These are phyloP conservation scores for Arthroderma sp. DNA, from an alignment of 2,329 filamentous ascomycete genomes.

Conservation along the genomic window DNA sequence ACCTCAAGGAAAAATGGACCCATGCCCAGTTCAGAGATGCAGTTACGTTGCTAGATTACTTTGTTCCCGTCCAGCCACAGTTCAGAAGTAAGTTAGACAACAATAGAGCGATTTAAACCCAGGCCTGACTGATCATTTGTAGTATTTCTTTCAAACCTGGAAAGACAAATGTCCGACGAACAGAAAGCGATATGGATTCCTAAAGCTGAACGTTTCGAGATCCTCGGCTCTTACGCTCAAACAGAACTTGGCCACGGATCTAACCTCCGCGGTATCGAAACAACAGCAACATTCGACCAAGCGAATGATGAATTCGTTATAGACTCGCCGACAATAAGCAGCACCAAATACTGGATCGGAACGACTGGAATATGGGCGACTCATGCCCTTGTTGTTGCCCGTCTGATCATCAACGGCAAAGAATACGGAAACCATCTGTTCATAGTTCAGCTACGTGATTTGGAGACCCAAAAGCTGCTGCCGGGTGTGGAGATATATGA, in stretches of 20 bases:
- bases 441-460: conserved; percentile 17
- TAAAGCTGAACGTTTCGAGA: conserved; percentile 15
- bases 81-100: conserved; percentile 10
- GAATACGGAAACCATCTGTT: conserved; percentile 21
- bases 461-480: conserved; percentile 15
- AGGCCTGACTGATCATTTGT: neutral
- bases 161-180: conserved; percentile 15
- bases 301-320: conserved; percentile 20
- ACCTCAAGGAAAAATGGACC: conserved; percentile 13
- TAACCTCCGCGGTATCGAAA: conserved; percentile 20
- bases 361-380: conserved; percentile 16
- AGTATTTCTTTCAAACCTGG: conserved; percentile 16
- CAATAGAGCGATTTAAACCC: neutral
- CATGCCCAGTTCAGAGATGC: conserved; percentile 13
- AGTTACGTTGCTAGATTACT: conserved; percentile 13
- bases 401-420: conserved; percentile 16
- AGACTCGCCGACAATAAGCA: conserved; percentile 17
- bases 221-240: conserved; percentile 20
- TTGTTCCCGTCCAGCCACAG: conserved; percentile 15
- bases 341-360: conserved; percentile 22
- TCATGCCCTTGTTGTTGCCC: conserved; percentile 20
- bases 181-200: conserved; percentile 16
- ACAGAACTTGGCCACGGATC: conserved; percentile 23
- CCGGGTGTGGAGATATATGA: conserved; percentile 19
- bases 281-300: conserved; percentile 19